A percentile compares a stretch with the other conserved stretches of the same genome.
phyloP scores from a whole-genome alignment of 129 eudicot genomes.

The Glebionis coronaria region DNA sequence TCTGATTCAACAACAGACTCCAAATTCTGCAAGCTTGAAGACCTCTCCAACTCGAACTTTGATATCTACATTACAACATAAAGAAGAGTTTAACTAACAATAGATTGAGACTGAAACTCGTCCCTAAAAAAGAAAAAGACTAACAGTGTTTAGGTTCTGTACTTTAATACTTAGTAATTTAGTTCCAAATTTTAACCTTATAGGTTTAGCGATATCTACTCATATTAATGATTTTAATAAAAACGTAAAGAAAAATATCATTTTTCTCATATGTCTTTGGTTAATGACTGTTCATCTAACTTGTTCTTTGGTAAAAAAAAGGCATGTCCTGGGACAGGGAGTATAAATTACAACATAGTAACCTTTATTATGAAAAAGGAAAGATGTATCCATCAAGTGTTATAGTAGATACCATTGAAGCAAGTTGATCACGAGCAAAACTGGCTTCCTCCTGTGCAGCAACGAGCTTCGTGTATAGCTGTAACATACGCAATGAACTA shows the following conservation, averaged over 20 bases:
- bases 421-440: conserved; percentile 42
- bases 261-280: no score
- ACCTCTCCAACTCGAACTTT: conserved; percentile 69
- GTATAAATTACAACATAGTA: background rate
- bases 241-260: no score
- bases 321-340: no score
- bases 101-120: conserved; percentile 13
- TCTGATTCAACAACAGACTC: conserved; percentile 53
- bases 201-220: background rate
- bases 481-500: conserved; percentile 7
- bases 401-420: conserved; percentile 29
- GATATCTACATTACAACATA: conserved; percentile 48
- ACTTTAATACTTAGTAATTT: background rate
- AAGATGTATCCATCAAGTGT: conserved; percentile 17
- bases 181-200: background rate
- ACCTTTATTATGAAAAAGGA: conserved; percentile 10
- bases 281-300: no score
- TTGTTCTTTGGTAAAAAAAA: no score
- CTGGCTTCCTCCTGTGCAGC: conserved; percentile 72
- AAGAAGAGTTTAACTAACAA: background rate
- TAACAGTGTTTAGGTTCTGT: conserved; percentile 10
- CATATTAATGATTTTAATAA: no score
- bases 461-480: conserved; percentile 62
- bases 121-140: conserved; percentile 12
- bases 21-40: conserved; percentile 54